These are phyloP conservation scores for Saturnispora diversa DNA, from an alignment of 805 yeast genomes.

Conservation along the genomic window DNA sequence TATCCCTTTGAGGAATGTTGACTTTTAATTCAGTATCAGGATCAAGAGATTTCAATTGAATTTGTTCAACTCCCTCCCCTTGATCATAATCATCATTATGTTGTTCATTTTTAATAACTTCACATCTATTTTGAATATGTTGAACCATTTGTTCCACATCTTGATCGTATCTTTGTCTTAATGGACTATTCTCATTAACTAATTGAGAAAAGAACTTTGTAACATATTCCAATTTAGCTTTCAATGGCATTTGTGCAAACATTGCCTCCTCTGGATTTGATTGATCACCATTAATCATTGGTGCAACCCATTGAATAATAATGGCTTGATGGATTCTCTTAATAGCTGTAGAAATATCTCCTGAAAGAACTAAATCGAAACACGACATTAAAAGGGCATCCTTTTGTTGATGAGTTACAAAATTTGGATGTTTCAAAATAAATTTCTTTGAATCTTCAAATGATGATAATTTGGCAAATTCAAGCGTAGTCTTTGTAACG, in stretches of 20 bases:
- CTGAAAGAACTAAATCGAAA: slow-evolving; percentile 70
- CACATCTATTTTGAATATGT: slow-evolving; percentile 73
- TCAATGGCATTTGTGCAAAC: slow-evolving; percentile 14
- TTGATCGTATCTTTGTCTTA: slow-evolving; percentile 56
- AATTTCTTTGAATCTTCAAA: slow-evolving; percentile 43
- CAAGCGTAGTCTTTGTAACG: slow-evolving; percentile 54
- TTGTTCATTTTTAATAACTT: slow-evolving; percentile 50
- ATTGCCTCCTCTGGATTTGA: slow-evolving; percentile 6
- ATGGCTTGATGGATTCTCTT: slow-evolving; percentile 8
- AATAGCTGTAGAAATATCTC: slow-evolving; percentile 41
- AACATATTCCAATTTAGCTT: slow-evolving; percentile 13
- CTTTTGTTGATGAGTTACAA: slow-evolving; percentile 76
- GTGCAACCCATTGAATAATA: slow-evolving; percentile 10
- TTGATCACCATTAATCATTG: slow-evolving; percentile 8
- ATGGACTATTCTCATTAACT: slow-evolving; percentile 46
- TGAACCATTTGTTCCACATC: slow-evolving; percentile 68
- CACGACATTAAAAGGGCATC: slow-evolving; percentile 92
- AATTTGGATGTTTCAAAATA: slow-evolving; percentile 52
- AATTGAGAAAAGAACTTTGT: slow-evolving; percentile 53
- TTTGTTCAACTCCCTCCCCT: slow-evolving; percentile 63
- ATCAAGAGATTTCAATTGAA: slow-evolving; percentile 83
- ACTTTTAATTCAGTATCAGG: slow-evolving; percentile 71
- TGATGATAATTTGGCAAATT: slow-evolving; percentile 51
- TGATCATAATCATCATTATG: slow-evolving; percentile 31
- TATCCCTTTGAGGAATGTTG: slow-evolving; percentile 53